Conservation (phyloP, 257 asterid genomes). For the Euphrasia confusa region DNA sequence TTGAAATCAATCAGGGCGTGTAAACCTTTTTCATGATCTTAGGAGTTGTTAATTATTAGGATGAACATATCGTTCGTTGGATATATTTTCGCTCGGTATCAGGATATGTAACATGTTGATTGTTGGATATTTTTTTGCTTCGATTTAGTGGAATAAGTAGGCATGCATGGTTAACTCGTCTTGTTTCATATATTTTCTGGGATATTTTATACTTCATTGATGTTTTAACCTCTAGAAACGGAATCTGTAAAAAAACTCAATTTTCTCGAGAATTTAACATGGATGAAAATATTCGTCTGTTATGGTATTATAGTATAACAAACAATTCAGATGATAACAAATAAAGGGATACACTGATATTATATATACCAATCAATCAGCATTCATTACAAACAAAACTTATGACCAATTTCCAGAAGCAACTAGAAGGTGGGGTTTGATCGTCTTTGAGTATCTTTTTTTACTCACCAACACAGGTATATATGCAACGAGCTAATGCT, state of each 20-base stretch:
- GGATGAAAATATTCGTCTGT: neutral
- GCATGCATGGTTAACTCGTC: constrained; percentile 3
- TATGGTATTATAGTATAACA: neutral
- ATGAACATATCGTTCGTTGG: constrained; percentile 5
- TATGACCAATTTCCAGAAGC: constrained; percentile 13
- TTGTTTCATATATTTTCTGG: neutral
- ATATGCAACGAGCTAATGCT: constrained; percentile 8
- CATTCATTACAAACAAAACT: constrained; percentile 13
- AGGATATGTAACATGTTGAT: constrained; percentile 8
- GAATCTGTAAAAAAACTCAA: too few relatives aligned
- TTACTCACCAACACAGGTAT: too few relatives aligned
- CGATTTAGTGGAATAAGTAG: constrained; percentile 15
- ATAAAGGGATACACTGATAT: neutral
- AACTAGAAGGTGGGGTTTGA: neutral
- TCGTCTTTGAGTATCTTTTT: too few relatives aligned
- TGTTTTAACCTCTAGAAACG: too few relatives aligned
- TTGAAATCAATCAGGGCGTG: constrained; percentile 41
- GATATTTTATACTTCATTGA: neutral
- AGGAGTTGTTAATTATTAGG: neutral
- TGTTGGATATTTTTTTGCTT: constrained; percentile 14
- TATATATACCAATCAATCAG: neutral
- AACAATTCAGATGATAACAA: neutral
- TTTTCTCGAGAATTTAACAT: neutral
- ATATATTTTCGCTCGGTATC: constrained; percentile 15
- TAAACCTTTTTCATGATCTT: constrained; percentile 26